These are phyloP conservation scores for Amyloporia xantha DNA, from an alignment of 768 basidiomycete species.

Conservation along the genomic window DNA sequence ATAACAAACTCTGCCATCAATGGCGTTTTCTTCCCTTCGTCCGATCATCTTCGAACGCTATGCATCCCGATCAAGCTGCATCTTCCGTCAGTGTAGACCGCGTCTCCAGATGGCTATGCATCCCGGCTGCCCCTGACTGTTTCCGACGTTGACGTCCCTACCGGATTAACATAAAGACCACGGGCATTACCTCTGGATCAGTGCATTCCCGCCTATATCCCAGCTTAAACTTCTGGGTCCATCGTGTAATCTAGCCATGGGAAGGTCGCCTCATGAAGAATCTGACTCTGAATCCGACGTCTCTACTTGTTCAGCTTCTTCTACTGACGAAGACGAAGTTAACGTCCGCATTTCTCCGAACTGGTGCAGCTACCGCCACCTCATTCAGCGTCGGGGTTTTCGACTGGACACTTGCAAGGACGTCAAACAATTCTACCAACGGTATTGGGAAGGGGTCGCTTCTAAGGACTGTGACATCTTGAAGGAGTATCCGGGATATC, in stretches of 20 bases:
- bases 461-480: conserved; percentile 12
- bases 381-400: conserved; percentile 47
- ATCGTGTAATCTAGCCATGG: neutral
- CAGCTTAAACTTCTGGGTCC: neutral
- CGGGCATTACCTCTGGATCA: neutral
- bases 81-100: neutral
- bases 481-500: conserved; percentile 27
- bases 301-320: conserved; percentile 42
- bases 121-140: neutral
- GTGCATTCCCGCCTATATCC: neutral
- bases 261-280: neutral
- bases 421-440: conserved; percentile 52
- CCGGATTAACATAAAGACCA: neutral
- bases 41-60: neutral
- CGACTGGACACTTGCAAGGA: conserved; percentile 65
- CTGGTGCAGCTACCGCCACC: conserved; percentile 50
- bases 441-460: conserved; percentile 22
- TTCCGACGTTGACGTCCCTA: neutral
- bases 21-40: neutral
- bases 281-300: conserved; percentile 1
- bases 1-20: neutral
- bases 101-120: neutral
- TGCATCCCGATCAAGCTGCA: neutral
- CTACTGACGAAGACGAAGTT: conserved; percentile 40
- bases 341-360: conserved; percentile 55